Conservation (phyloP, 176 grass and related monocot genomes). For the Dendrocalamus sinicus region DNA sequence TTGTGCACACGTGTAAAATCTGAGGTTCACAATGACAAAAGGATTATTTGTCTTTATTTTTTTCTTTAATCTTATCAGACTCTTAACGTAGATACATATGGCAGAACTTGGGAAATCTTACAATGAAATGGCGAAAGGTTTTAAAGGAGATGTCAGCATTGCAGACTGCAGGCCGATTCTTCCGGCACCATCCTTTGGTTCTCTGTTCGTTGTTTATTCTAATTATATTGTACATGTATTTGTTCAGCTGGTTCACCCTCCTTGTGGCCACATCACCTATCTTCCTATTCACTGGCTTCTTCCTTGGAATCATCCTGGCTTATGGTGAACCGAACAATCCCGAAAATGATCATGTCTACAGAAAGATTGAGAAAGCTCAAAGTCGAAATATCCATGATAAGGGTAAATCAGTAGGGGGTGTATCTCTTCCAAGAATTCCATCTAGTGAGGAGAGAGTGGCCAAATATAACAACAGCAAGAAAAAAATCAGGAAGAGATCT, state of each 20-base stretch:
- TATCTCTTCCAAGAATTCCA: conserved; percentile 28
- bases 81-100: conserved; percentile 2
- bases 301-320: conserved; percentile 54
- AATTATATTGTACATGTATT: conserved; percentile 58
- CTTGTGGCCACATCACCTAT: conserved; percentile 52
- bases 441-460: conserved; percentile 14
- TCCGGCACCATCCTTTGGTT: conserved; percentile 40
- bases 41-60: neutral
- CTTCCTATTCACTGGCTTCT: conserved; percentile 50
- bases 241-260: conserved; percentile 51
- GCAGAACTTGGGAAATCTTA: conserved; percentile 13
- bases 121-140: conserved; percentile 39
- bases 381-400: neutral
- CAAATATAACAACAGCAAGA: conserved; percentile 7
- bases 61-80: neutral
- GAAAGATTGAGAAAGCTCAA: conserved; percentile 37
- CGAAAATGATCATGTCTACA: conserved; percentile 47
- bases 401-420: conserved; percentile 7
- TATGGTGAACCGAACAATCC: conserved; percentile 55
- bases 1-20: neutral
- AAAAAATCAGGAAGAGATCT: conserved; percentile 36
- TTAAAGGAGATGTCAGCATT: conserved; percentile 35
- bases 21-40: neutral
- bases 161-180: conserved; percentile 36
- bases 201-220: conserved; percentile 41